Evolutionary conservation across 495 filamentous ascomycete genomes (phyloP), one percentile per base, ranked within the genome.

Genomic region (Penicillium alfredii): DNA sequence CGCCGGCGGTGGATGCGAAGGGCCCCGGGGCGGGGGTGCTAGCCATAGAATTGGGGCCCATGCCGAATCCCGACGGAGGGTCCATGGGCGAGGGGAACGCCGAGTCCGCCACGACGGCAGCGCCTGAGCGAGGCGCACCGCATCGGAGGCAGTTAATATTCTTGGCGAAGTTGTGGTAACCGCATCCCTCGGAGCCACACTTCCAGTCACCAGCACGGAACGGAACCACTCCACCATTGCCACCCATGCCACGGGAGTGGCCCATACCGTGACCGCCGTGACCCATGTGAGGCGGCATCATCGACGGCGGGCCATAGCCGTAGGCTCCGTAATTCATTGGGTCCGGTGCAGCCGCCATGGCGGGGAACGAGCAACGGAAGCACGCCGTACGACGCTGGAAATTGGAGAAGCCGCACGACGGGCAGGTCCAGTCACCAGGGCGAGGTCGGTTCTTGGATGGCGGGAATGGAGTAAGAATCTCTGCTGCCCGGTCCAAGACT

Each of bases 191-290:
- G 23, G 88, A 89, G 29, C 92, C 92, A 59, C 92, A 98, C 57
- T 95, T 96, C 92, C 92, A 98, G 58, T 98, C 92, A 47, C 92
- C 92, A 27, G 92, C 92, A 44, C 92, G 82, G 80, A 97, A 98
- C 13, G 92, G 92, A 38, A 97, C 90, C 39, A 90, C 83, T 33
- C 90, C 89, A 37, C 83, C 81, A 34, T 82, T 80, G 35, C 84
- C 84, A 35, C 78, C 75, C 76, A 84, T 82, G 15, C 82, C 84
- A 29, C 74, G 70, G 22, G 69, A 68, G 60, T 88, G 84, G 31
- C 79, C 77, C 67, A 77, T 76, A 18, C 82, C 80, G 56, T 84
- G 79, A 31, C 77, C 80, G 33, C 82, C 82, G 42, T 86, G 82
- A 32, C 79, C 79, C 71, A 88, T 87, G 61, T 92, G 86, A 47